A percentile compares a stretch with the other conserved stretches of the same genome.
These are phyloP conservation scores for Hericium erinaceus DNA, from an alignment of 768 basidiomycete species.

Conservation along the genomic window DNA sequence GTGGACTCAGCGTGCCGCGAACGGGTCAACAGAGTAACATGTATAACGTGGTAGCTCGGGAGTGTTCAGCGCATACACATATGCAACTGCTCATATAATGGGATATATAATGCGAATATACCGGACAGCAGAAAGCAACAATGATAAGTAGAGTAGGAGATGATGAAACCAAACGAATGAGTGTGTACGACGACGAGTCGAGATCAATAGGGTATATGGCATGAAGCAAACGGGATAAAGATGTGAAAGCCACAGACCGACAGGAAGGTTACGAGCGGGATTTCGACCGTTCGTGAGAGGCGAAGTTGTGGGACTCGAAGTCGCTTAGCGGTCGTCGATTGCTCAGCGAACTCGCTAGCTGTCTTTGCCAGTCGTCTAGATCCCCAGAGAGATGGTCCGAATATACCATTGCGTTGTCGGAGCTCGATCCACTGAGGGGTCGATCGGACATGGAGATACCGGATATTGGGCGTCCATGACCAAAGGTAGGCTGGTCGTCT, in stretches of 20 bases:
- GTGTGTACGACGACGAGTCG: slow-evolving; percentile 38
- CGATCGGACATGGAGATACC: slow-evolving; percentile 41
- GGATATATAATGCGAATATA: slow-evolving; percentile 20
- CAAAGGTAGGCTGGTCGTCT: slow-evolving; percentile 71
- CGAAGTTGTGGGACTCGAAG: slow-evolving; percentile 48
- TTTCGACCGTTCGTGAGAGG: slow-evolving; percentile 44
- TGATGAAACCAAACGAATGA: slow-evolving; percentile 33
- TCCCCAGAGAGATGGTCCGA: slow-evolving; percentile 41
- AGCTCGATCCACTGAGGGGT: slow-evolving; percentile 69
- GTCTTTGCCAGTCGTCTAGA: slow-evolving; percentile 80
- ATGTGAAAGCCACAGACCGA: slow-evolving; percentile 22
- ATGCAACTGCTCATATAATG: slow-evolving; percentile 12
- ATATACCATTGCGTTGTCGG: slow-evolving; percentile 68
- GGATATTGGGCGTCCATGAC: slow-evolving; percentile 50
- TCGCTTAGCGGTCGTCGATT: slow-evolving; percentile 64
- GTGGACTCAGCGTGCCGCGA: slow-evolving; percentile 69
- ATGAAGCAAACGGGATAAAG: slow-evolving; percentile 26
- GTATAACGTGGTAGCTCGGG: not conserved
- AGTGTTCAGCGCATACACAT: slow-evolving; percentile 5
- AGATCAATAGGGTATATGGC: slow-evolving; percentile 37
- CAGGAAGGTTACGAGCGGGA: slow-evolving; percentile 38
- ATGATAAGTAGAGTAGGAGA: slow-evolving; percentile 29
- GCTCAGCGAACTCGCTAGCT: slow-evolving; percentile 72
- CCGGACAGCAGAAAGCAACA: slow-evolving; percentile 25
- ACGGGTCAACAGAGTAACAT: slow-evolving; percentile 7